Percentiles rank a stretch among this genome's conserved stretches.
Evolutionary conservation across 305 asterid species (phyloP).

Genomic region (Plantago rigida): DNA sequence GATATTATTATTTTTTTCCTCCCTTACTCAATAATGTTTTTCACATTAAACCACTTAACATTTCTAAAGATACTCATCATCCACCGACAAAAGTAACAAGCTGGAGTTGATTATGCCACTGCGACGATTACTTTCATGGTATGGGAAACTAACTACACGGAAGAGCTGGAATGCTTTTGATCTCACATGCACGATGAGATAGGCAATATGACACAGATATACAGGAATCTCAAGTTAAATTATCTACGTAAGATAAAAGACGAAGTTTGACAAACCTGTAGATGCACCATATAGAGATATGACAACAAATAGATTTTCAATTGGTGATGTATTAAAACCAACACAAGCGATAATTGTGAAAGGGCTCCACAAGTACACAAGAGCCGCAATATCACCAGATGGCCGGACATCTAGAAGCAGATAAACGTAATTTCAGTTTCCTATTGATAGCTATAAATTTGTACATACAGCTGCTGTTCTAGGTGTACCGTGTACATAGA

Average conservation of each 20-base stretch:
- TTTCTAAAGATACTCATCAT: no score
- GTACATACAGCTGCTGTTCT: slow-evolving; percentile 4
- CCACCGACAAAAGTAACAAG: no score
- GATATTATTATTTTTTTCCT: no score
- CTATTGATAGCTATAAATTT: slow-evolving; percentile 14
- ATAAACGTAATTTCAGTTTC: slow-evolving; percentile 23
- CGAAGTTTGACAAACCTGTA: slow-evolving; percentile 43
- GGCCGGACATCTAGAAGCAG: slow-evolving; percentile 51
- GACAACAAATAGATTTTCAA: slow-evolving; percentile 66
- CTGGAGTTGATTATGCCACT: no score
- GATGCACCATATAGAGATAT: slow-evolving; percentile 79
- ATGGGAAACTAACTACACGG: no score
- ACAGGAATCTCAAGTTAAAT: slow-evolving; percentile 10
- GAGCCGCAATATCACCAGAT: slow-evolving; percentile 81
- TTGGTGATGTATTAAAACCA: slow-evolving; percentile 77
- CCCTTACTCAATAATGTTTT: no score
- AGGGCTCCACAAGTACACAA: slow-evolving; percentile 90
- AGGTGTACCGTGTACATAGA: background rate
- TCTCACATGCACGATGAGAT: no score
- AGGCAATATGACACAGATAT: background rate
- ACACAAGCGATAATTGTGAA: slow-evolving; percentile 72
- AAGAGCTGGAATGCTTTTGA: no score
- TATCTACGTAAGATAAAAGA: slow-evolving; percentile 17
- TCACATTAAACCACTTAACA: no score
- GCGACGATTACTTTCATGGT: no score